Base-by-base conservation (phyloP, 345 rosid genomes). In the Camelina neglecta region DNA sequence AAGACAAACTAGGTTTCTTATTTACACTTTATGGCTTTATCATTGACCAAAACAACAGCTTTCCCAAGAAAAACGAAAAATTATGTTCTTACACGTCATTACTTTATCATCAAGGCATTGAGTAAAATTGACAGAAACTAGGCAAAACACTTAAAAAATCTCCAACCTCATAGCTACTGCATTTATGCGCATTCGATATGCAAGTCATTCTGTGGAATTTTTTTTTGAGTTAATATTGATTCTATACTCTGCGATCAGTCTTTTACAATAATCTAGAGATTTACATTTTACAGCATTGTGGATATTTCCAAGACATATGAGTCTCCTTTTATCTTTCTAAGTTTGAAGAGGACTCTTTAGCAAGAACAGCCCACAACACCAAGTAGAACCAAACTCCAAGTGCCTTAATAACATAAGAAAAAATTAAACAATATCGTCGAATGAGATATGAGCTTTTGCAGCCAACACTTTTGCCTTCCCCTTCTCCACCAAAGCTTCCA, bases 361-460 rank as follows among this genome's bases (percentile, higher is more conserved):
- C 31, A 53, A 53, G 36, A 23, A 60, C 48, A 71, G 6, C 35
- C 15, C 23, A 51, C 41, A 26, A 41, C 53, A 24, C 41, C 35
- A 51, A 24, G 26, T 33, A 35, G 8, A 71, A 49, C 56, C n/a
- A 38, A 60, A 42, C 55, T 42, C 35, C 21, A 24, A 58, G 16
- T 29, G 26, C 1, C 31, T 24, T 24, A 24, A 2, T 24, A 24
- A 24, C 26, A 24, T 24, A 24, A 24, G 26, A 24, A 24, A 24
- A 24, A 24, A 69, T 54, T 45, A 72, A 59, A 59, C 16, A 49
- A 66, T 21, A 71, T 78, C 73, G 21, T 78, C 51, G 4, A 78
- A 72, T 5, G 73, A 50, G 6, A 60, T 13, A 59, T 69, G 69
- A 58, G 76, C 41, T 60, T 31, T 72, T 9, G 57, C 47, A 38